Conservation (phyloP, 495 filamentous ascomycete species). For the Aspergillus hancockii region DNA sequence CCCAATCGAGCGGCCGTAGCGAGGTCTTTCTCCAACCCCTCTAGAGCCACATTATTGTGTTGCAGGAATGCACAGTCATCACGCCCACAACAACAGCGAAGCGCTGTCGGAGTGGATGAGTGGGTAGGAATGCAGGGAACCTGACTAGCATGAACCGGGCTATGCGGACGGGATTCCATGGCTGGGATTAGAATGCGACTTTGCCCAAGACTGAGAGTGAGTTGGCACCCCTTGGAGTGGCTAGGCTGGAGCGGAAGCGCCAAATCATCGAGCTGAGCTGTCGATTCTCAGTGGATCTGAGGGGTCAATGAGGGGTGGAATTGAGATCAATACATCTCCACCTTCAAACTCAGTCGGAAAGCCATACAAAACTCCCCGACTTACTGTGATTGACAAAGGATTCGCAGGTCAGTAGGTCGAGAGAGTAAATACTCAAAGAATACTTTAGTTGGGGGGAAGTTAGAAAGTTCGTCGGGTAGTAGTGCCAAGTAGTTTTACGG, state of each 20-base stretch:
- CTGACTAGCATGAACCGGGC: slow-evolving; percentile 22
- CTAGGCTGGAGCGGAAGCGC: slow-evolving; percentile 14
- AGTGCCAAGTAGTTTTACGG: not conserved
- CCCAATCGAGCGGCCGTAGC: slow-evolving; percentile 81
- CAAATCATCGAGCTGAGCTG: slow-evolving; percentile 11
- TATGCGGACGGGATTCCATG: slow-evolving; percentile 40
- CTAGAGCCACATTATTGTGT: slow-evolving; percentile 75
- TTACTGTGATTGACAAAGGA: not conserved
- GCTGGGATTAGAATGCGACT: slow-evolving; percentile 17
- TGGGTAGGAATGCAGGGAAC: slow-evolving; percentile 44
- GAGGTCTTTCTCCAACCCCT: slow-evolving; percentile 83
- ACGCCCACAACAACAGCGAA: slow-evolving; percentile 82
- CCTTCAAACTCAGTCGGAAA: not conserved
- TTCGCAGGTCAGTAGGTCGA: not conserved
- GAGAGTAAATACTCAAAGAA: not conserved
- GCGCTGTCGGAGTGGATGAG: slow-evolving; percentile 29
- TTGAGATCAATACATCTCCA: slow-evolving; percentile 2
- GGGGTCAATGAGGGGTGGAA: slow-evolving; percentile 8
- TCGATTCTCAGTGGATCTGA: slow-evolving; percentile 6
- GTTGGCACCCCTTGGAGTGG: slow-evolving; percentile 22
- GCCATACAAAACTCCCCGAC: not conserved
- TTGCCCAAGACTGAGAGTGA: slow-evolving; percentile 8
- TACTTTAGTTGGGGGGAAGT: not conserved
- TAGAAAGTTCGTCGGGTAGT: too few species aligned
- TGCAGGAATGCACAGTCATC: slow-evolving; percentile 76